Evolutionary conservation across 352 stramenopile species (phyloP).

Genomic region (Pythium volutum): DNA sequence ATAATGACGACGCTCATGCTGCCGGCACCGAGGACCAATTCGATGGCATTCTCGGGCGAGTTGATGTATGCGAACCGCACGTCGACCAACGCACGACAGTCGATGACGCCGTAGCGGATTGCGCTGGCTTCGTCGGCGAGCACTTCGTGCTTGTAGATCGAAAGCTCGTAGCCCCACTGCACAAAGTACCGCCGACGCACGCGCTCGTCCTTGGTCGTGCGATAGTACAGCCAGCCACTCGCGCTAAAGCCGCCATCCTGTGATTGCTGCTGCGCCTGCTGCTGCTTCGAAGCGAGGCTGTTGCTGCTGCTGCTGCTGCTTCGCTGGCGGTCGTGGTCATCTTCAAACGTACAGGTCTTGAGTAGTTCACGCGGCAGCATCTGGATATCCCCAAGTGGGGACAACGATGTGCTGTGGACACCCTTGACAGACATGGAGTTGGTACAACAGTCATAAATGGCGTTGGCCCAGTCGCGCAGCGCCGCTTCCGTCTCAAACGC

Average conservation of each 20-base stretch:
- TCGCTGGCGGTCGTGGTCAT: constrained; percentile 17
- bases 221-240: constrained; percentile 84
- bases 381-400: constrained; percentile 67
- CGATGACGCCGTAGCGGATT: constrained; percentile 86
- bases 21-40: constrained; percentile 63
- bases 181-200: constrained; percentile 85
- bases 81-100: constrained; percentile 77
- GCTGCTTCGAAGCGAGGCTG: constrained; percentile 8
- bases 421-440: constrained; percentile 87
- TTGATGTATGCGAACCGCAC: constrained; percentile 84
- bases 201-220: constrained; percentile 77
- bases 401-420: constrained; percentile 41
- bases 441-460: constrained; percentile 85
- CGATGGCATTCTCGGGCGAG: constrained; percentile 81
- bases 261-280: background rate
- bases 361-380: constrained; percentile 81
- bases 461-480: constrained; percentile 66
- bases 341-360: constrained; percentile 73
- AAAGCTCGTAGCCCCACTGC: constrained; percentile 84
- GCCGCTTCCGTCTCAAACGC: constrained; percentile 76
- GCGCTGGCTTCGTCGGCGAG: constrained; percentile 67
- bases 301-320: constrained; percentile 22
- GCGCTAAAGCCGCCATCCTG: constrained; percentile 52
- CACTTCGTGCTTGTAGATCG: constrained; percentile 89
- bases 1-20: constrained; percentile 79